phyloP scores from a whole-genome alignment of 75 land plant species.

The Chamaecyparis obtusa region DNA sequence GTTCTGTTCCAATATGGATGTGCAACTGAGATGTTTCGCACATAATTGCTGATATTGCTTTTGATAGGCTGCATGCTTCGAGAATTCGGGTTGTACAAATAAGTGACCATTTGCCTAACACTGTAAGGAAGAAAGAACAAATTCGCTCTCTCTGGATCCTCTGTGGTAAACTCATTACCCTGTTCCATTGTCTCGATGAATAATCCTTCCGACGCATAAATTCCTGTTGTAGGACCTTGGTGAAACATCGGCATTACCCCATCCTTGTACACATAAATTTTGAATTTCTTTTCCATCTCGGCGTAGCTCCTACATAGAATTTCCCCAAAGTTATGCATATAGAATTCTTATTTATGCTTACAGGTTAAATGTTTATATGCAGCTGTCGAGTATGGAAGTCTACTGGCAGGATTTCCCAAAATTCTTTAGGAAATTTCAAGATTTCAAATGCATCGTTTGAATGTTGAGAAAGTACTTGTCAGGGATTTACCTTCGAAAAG shows the following conservation, averaged over 20 bases:
- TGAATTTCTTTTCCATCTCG: slow-evolving; percentile 44
- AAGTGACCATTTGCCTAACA: slow-evolving; percentile 49
- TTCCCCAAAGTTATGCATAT: not conserved
- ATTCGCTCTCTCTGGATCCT: slow-evolving; percentile 33
- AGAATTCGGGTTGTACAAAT: slow-evolving; percentile 27
- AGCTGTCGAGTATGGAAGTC: not conserved
- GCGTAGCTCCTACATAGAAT: slow-evolving; percentile 34
- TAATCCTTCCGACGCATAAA: slow-evolving; percentile 49
- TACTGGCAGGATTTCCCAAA: not conserved
- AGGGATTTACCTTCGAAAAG: not conserved
- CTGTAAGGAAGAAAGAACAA: slow-evolving; percentile 54
- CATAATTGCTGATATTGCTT: slow-evolving; percentile 35
- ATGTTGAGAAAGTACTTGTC: not conserved
- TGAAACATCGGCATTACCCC: slow-evolving; percentile 48
- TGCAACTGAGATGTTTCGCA: slow-evolving; percentile 12
- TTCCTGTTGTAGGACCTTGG: slow-evolving; percentile 47
- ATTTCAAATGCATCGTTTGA: not conserved
- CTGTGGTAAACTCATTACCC: slow-evolving; percentile 29
- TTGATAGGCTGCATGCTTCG: slow-evolving; percentile 26
- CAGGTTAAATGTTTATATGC: not conserved
- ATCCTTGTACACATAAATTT: slow-evolving; percentile 36
- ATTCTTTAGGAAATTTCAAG: not conserved
- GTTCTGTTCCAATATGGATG: slow-evolving; percentile 55
- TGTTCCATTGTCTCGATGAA: slow-evolving; percentile 48
- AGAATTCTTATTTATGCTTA: not conserved